A percentile compares a stretch with the other conserved stretches of the same genome.
These are phyloP conservation scores for Macrophomina pseudophaseolina DNA, from an alignment of 2,329 filamentous ascomycete genomes.

Conservation along the genomic window DNA sequence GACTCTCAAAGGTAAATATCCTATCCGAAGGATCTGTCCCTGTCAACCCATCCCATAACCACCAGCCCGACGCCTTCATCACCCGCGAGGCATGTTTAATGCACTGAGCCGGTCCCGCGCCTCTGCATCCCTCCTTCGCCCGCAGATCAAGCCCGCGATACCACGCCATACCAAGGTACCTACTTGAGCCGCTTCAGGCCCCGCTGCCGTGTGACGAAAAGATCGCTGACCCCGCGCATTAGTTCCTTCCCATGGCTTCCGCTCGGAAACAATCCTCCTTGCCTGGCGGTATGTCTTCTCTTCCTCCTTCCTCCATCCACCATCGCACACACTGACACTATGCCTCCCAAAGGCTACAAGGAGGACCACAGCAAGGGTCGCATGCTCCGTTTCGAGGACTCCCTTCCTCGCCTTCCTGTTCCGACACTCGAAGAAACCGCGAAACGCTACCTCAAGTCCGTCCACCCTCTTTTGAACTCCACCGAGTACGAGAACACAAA, in stretches of 20 bases:
- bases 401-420: conserved; percentile 78
- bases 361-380: conserved; percentile 79
- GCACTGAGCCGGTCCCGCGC: conserved; percentile 46
- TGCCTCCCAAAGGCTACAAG: conserved; percentile 65
- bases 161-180: conserved; percentile 37
- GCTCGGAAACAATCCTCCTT: conserved; percentile 49
- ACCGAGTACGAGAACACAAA: conserved; percentile 74
- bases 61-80: conserved; percentile 21
- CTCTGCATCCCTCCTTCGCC: conserved; percentile 43
- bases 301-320: conserved; percentile 30
- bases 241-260: conserved; percentile 45
- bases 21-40: neutral
- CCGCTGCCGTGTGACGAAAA: conserved; percentile 13
- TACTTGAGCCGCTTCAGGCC: neutral
- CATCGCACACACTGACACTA: conserved; percentile 15
- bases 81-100: conserved; percentile 45
- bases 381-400: conserved; percentile 86
- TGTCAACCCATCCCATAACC: neutral
- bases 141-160: conserved; percentile 37
- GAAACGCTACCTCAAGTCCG: conserved; percentile 77
- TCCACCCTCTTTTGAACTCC: conserved; percentile 74
- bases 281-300: conserved; percentile 49
- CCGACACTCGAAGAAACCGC: conserved; percentile 83
- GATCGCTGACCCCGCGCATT: conserved; percentile 2
- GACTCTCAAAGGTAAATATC: conserved; percentile 15